phyloP scores from a whole-genome alignment of 192 early-diverging fungal genomes.

The Backusella tuberculispora region DNA sequence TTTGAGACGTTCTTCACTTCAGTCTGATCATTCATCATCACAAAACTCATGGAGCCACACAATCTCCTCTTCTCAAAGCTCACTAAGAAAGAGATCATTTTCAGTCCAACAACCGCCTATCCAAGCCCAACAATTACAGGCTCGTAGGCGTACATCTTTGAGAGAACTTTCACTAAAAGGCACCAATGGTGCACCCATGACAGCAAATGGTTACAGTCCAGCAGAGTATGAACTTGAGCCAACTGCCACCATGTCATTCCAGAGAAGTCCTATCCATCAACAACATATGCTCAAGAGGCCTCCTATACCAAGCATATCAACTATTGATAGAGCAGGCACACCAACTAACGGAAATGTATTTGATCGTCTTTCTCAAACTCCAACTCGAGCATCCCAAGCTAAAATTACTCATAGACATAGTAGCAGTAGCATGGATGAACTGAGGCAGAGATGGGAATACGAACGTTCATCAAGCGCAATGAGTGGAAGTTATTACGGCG shows the following conservation, averaged over 20 bases:
- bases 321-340: slow-evolving; percentile 16
- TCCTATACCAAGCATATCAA: neutral
- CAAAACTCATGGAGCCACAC: slow-evolving; percentile 18
- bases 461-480: slow-evolving; percentile 32
- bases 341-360: slow-evolving; percentile 33
- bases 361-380: slow-evolving; percentile 40
- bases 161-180: slow-evolving; percentile 39
- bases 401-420: slow-evolving; percentile 41
- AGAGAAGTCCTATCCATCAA: slow-evolving; percentile 16
- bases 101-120: slow-evolving; percentile 30
- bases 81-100: slow-evolving; percentile 28
- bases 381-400: slow-evolving; percentile 39
- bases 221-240: slow-evolving; percentile 13
- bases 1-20: slow-evolving; percentile 35
- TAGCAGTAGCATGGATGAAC: slow-evolving; percentile 41
- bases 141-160: slow-evolving; percentile 35
- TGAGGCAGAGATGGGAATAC: slow-evolving; percentile 30
- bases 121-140: slow-evolving; percentile 14
- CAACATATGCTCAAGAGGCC: slow-evolving; percentile 13
- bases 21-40: slow-evolving; percentile 36
- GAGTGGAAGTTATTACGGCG: slow-evolving; percentile 24
- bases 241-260: slow-evolving; percentile 14
- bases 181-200: slow-evolving; percentile 1
- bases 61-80: neutral
- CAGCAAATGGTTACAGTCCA: neutral